These are phyloP conservation scores for Diplodia scrobiculata DNA, from an alignment of 2,329 filamentous ascomycete species.

Conservation along the genomic window DNA sequence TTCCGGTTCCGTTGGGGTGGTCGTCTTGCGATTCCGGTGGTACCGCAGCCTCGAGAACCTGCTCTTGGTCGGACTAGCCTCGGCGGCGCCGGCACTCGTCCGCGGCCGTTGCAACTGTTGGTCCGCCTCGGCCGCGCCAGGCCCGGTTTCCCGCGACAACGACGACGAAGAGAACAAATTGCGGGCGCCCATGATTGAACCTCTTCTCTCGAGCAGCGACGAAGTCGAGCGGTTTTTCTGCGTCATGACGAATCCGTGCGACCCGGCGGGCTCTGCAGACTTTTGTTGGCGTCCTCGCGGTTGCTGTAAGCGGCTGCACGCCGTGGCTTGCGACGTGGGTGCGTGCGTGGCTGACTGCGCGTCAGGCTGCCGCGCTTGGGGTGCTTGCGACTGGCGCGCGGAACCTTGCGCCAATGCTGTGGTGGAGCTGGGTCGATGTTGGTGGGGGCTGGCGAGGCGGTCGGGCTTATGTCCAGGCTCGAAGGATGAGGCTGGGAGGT, in stretches of 20 bases:
- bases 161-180: neutral
- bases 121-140: neutral
- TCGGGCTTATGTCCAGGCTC: neutral
- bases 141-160: neutral
- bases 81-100: neutral
- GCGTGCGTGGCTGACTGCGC: neutral
- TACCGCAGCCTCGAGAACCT: slow-evolving; percentile 11
- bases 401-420: neutral
- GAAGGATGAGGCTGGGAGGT: neutral
- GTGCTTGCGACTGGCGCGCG: neutral
- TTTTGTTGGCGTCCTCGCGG: neutral
- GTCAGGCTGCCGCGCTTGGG: neutral
- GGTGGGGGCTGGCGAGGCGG: neutral
- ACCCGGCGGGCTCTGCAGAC: neutral
- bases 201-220: neutral
- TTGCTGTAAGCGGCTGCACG: neutral
- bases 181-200: neutral
- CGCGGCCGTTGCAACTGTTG: neutral
- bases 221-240: neutral
- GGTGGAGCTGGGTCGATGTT: neutral
- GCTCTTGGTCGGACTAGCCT: neutral
- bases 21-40: neutral
- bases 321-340: neutral
- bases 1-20: no score
- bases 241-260: neutral